Percentiles rank a stretch among this genome's conserved stretches.
Evolutionary conservation across 495 filamentous ascomycete species (phyloP).

Genomic region (Aspergillus funiculosus): DNA sequence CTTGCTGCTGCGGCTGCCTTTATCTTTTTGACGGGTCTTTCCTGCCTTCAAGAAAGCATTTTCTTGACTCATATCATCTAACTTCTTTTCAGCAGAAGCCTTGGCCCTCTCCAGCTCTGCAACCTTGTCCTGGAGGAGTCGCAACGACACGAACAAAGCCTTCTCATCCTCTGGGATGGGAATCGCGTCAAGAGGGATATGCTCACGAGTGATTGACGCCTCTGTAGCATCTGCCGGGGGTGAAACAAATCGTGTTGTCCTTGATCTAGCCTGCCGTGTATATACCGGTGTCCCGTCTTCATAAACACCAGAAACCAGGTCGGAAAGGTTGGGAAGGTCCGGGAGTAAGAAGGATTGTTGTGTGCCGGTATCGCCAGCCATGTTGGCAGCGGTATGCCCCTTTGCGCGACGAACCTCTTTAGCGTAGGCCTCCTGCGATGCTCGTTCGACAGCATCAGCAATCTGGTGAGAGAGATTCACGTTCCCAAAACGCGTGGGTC

Average conservation of each 20-base stretch:
- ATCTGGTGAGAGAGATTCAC: constrained; percentile 42
- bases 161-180: constrained; percentile 64
- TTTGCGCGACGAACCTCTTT: constrained; percentile 34
- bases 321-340: constrained; percentile 63
- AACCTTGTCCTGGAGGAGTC: constrained; percentile 62
- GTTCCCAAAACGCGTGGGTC: constrained; percentile 52
- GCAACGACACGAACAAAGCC: constrained; percentile 60
- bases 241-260: constrained; percentile 54
- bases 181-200: constrained; percentile 54
- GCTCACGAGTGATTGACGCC: constrained; percentile 35
- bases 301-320: constrained; percentile 63
- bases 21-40: constrained; percentile 40
- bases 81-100: constrained; percentile 49
- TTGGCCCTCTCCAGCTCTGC: constrained; percentile 55
- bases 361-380: constrained; percentile 35
- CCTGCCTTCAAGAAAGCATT: constrained; percentile 49
- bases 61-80: constrained; percentile 52
- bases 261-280: constrained; percentile 43
- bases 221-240: constrained; percentile 38
- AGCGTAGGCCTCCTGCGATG: constrained; percentile 37
- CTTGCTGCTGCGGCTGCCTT: constrained; percentile 36
- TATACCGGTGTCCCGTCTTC: constrained; percentile 62
- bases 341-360: constrained; percentile 62
- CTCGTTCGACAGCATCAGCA: constrained; percentile 40
- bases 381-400: constrained; percentile 22